These are phyloP conservation scores for Serendipita vermifera DNA, from an alignment of 768 basidiomycete species.

Conservation along the genomic window DNA sequence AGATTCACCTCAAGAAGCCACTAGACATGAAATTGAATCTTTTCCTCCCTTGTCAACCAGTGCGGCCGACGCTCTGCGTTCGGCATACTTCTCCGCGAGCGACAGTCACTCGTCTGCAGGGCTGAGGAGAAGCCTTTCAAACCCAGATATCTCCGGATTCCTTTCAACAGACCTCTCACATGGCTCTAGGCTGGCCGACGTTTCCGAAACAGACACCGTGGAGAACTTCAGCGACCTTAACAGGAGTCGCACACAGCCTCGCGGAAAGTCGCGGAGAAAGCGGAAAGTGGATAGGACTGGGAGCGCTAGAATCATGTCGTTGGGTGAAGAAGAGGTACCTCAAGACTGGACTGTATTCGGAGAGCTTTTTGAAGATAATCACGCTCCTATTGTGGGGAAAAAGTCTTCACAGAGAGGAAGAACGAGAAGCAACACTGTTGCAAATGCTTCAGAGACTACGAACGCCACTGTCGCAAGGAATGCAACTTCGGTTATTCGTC, in stretches of 20 bases:
- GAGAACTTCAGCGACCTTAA: not conserved
- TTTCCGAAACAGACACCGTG: not conserved
- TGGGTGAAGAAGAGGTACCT: not conserved
- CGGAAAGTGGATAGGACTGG: not conserved
- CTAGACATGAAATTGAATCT: not conserved
- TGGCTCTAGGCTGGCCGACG: not conserved
- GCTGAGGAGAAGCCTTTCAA: not conserved
- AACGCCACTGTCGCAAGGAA: not conserved
- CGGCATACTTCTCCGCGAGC: not conserved
- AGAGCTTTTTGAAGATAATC: not conserved
- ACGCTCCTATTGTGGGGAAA: not conserved
- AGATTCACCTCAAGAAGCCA: no score
- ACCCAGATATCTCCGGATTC: not conserved
- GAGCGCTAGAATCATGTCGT: not conserved
- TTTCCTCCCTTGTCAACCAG: not conserved
- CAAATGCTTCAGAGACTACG: no score
- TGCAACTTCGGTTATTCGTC: not conserved
- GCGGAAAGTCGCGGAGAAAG: not conserved
- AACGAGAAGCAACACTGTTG: no score
- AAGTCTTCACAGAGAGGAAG: no score
- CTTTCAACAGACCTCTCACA: not conserved
- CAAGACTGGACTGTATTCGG: not conserved
- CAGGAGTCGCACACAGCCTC: not conserved
- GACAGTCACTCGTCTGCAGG: not conserved
- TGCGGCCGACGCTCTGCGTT: not conserved